Conservation (phyloP, 2,329 filamentous ascomycete genomes). For the Penicillium sp. region DNA sequence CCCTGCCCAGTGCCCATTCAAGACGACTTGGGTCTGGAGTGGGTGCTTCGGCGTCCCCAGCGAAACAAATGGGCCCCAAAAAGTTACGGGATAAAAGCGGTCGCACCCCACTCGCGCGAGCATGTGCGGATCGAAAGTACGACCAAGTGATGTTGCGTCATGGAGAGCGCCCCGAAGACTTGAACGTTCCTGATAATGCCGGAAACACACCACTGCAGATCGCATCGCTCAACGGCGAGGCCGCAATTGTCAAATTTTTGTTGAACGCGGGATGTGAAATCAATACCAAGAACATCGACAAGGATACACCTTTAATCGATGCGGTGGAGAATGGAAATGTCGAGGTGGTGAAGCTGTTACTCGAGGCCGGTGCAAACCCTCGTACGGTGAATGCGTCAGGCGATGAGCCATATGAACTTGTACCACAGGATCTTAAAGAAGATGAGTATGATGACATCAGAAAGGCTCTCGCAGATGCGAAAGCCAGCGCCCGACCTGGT, state of each 20-base stretch:
- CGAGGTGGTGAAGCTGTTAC: slow-evolving; percentile 75
- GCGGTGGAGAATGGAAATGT: slow-evolving; percentile 93
- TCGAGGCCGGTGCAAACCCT: slow-evolving; percentile 85
- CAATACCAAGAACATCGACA: slow-evolving; percentile 70
- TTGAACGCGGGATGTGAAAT: slow-evolving; percentile 78
- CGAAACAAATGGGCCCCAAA: slow-evolving; percentile 63
- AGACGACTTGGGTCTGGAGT: slow-evolving; percentile 41
- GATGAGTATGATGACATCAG: slow-evolving; percentile 69
- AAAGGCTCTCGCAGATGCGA: slow-evolving; percentile 59
- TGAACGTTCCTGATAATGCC: slow-evolving; percentile 88
- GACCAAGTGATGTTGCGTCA: slow-evolving; percentile 69
- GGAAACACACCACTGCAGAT: slow-evolving; percentile 96
- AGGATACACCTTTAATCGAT: slow-evolving; percentile 90
- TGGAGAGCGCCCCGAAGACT: slow-evolving; percentile 73
- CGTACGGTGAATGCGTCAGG: slow-evolving; percentile 87
- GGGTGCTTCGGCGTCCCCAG: slow-evolving; percentile 54
- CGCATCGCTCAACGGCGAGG: slow-evolving; percentile 78
- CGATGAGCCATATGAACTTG: slow-evolving; percentile 80
- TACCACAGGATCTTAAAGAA: slow-evolving; percentile 65
- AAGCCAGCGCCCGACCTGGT: slow-evolving; percentile 48
- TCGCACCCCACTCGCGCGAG: slow-evolving; percentile 81
- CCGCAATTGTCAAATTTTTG: slow-evolving; percentile 79
- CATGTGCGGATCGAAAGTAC: slow-evolving; percentile 78
- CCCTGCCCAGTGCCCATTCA: slow-evolving; percentile 36
- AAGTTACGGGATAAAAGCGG: slow-evolving; percentile 90